Percentiles rank a stretch among this genome's conserved stretches.
These are phyloP conservation scores for Citrus glauca DNA, from an alignment of 345 rosid species.

Conservation along the genomic window DNA sequence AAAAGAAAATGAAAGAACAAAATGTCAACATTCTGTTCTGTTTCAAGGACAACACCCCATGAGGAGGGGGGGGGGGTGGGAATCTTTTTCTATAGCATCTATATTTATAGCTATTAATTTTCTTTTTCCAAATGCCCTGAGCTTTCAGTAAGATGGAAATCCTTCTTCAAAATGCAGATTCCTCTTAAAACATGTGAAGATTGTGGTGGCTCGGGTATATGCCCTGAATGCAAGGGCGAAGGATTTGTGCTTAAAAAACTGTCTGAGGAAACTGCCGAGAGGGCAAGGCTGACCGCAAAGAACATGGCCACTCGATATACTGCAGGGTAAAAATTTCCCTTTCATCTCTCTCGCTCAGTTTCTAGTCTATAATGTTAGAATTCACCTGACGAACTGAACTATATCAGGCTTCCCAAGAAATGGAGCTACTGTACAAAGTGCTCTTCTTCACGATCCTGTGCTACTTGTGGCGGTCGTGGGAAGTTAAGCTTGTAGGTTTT, in stretches of 20 bases:
- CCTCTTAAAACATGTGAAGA: slow-evolving; percentile 59
- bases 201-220: slow-evolving; percentile 83
- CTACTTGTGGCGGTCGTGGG: slow-evolving; percentile 71
- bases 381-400: slow-evolving; percentile 5
- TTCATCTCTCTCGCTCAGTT: not conserved
- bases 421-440: slow-evolving; percentile 97
- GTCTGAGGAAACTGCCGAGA: slow-evolving; percentile 68
- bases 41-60: no score
- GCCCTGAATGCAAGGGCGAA: slow-evolving; percentile 89
- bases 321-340: slow-evolving; percentile 59
- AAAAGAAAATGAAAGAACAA: not conserved
- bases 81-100: not conserved
- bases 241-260: slow-evolving; percentile 79
- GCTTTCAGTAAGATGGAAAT: not conserved
- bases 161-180: slow-evolving; percentile 36
- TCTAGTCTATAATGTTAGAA: not conserved
- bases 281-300: slow-evolving; percentile 68
- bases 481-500: slow-evolving; percentile 44
- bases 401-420: slow-evolving; percentile 89
- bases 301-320: slow-evolving; percentile 92
- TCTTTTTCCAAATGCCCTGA: not conserved
- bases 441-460: slow-evolving; percentile 75
- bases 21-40: no score
- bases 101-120: not conserved
- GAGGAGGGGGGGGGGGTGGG: fast-evolving